phyloP scores from a whole-genome alignment of 2,329 filamentous ascomycete species.

The Tricladium varicosporioides region DNA sequence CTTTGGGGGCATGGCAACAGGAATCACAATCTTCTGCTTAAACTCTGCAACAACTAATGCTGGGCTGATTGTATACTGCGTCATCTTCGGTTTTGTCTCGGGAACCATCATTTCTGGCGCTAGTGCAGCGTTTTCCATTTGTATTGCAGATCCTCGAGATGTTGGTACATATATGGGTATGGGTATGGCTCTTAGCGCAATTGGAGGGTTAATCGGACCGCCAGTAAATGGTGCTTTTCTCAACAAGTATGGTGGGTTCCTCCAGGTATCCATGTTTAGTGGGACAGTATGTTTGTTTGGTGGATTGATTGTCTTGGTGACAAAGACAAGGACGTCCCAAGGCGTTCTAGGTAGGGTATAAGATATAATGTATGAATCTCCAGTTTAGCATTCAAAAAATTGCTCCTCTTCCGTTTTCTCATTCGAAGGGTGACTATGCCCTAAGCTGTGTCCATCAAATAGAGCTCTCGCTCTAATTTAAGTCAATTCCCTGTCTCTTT shows the following conservation, averaged over 20 bases:
- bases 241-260: constrained; percentile 39
- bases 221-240: constrained; percentile 47
- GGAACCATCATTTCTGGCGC: constrained; percentile 70
- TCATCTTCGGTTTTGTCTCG: constrained; percentile 77
- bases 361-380: constrained; percentile 14
- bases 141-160: constrained; percentile 46
- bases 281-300: constrained; percentile 35
- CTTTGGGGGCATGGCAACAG: constrained; percentile 21
- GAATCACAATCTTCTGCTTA: constrained; percentile 31
- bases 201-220: constrained; percentile 47
- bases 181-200: constrained; percentile 41
- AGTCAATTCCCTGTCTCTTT: too few relatives aligned
- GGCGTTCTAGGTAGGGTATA: constrained; percentile 38
- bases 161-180: constrained; percentile 57
- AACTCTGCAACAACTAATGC: constrained; percentile 39
- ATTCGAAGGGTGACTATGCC: too few relatives aligned
- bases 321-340: constrained; percentile 37
- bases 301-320: constrained; percentile 35
- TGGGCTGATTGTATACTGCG: constrained; percentile 67
- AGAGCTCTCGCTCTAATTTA: too few relatives aligned
- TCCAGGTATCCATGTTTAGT: constrained; percentile 38
- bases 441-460: too few relatives aligned
- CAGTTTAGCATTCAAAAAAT: too few relatives aligned
- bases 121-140: constrained; percentile 42
- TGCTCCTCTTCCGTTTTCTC: too few relatives aligned